A percentile compares a stretch with the other conserved stretches of the same genome.
Evolutionary conservation across 148 eudicot genomes (phyloP).

Genomic region (Pouteria glomerata): DNA sequence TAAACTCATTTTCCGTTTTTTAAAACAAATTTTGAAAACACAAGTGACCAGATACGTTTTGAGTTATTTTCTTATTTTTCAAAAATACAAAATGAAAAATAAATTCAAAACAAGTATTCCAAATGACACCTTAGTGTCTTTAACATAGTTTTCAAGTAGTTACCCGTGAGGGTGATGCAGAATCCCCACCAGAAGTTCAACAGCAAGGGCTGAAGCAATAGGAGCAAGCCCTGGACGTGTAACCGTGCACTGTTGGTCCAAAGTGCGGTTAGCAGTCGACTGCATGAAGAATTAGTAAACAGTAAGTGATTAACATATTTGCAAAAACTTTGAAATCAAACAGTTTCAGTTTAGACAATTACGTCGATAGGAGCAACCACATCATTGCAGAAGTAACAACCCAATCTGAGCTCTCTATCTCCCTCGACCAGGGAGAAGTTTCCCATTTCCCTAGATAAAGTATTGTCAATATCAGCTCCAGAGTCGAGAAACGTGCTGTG

Average conservation of each 20-base stretch:
- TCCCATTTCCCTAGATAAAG: conserved; percentile 41
- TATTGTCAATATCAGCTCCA: conserved; percentile 17
- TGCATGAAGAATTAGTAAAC: conserved; percentile 27
- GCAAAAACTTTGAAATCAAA: neutral
- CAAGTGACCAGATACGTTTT: no score
- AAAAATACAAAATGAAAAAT: no score
- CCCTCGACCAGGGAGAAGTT: conserved; percentile 35
- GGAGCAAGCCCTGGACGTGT: conserved; percentile 99
- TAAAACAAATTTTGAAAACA: no score
- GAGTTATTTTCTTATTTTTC: no score
- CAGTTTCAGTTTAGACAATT: conserved; percentile 12
- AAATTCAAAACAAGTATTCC: no score
- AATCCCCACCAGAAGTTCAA: conserved; percentile 84
- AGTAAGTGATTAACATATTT: neutral
- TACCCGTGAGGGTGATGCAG: conserved; percentile 90
- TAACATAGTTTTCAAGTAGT: conserved; percentile 4
- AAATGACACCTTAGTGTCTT: neutral
- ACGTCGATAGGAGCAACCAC: conserved; percentile 97
- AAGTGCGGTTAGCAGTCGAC: conserved; percentile 89
- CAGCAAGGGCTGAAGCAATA: conserved; percentile 93
- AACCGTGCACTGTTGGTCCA: conserved; percentile 98
- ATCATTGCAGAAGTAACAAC: conserved; percentile 96
- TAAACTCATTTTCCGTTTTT: no score
- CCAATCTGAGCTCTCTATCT: conserved; percentile 50
- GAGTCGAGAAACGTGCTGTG: conserved; percentile 17